Percentiles rank a stretch among this genome's conserved stretches.
phyloP scores from a whole-genome alignment of 352 stramenopile species.

The Phytophthora rubi region DNA sequence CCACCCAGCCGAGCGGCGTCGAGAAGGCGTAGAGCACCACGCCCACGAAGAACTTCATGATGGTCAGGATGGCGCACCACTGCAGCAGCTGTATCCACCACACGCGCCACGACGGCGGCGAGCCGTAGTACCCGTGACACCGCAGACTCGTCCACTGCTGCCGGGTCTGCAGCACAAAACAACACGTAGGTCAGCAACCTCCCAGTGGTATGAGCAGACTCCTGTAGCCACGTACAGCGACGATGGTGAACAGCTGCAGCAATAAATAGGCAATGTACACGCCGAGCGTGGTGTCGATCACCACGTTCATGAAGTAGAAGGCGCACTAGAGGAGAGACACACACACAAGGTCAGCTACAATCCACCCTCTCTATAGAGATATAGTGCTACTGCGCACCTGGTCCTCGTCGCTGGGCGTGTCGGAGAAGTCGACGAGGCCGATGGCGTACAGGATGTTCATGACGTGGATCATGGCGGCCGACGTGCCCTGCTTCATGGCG shows the following conservation, averaged over 20 bases:
- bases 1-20: conserved; percentile 61
- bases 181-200: neutral
- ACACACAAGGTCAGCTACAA: neutral
- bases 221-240: conserved; percentile 50
- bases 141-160: conserved; percentile 68
- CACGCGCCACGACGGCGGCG: conserved; percentile 66
- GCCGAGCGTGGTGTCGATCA: conserved; percentile 83
- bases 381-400: conserved; percentile 42
- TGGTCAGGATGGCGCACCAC: conserved; percentile 66
- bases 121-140: conserved; percentile 70
- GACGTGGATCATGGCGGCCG: conserved; percentile 78
- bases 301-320: conserved; percentile 90
- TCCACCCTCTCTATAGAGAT: neutral
- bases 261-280: conserved; percentile 86
- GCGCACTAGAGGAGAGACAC: conserved; percentile 52
- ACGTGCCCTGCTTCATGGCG: conserved; percentile 85
- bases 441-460: conserved; percentile 85
- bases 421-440: conserved; percentile 64
- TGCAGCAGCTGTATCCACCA: conserved; percentile 71
- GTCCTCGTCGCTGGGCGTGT: conserved; percentile 58
- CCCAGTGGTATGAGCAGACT: neutral
- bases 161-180: conserved; percentile 39
- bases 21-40: conserved; percentile 69
- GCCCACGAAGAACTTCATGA: conserved; percentile 79
- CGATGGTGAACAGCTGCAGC: conserved; percentile 58